These are phyloP conservation scores for Ajuga reptans DNA, from an alignment of 305 asterid genomes.

Conservation along the genomic window DNA sequence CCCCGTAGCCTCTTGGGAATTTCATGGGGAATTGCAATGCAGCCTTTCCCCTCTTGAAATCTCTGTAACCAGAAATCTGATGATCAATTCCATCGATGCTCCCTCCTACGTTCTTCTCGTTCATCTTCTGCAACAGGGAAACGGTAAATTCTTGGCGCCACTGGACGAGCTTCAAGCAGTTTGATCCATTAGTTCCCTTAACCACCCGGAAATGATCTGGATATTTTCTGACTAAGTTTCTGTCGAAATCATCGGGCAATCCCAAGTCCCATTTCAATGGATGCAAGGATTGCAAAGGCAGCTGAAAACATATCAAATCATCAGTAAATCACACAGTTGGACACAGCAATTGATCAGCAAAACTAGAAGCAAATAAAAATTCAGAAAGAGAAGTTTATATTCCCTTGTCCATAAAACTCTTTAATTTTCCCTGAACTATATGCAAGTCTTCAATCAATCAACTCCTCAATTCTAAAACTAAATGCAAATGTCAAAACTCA, in stretches of 20 bases:
- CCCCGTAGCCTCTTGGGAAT: constrained; percentile 90
- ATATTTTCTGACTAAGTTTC: constrained; percentile 41
- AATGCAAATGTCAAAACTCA: not conserved
- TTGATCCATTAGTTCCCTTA: constrained; percentile 51
- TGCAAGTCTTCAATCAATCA: not conserved
- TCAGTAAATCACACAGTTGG: not conserved
- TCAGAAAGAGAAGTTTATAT: not conserved
- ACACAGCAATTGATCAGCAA: not conserved
- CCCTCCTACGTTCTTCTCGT: constrained; percentile 35
- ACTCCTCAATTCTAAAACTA: not conserved
- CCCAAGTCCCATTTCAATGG: constrained; percentile 91
- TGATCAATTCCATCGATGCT: constrained; percentile 12
- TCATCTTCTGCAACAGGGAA: constrained; percentile 67
- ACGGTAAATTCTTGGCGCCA: constrained; percentile 69
- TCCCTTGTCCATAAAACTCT: too few species aligned
- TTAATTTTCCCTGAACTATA: too few species aligned
- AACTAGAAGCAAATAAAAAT: not conserved
- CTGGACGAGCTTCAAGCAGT: constrained; percentile 53
- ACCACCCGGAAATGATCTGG: constrained; percentile 60
- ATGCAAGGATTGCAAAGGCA: constrained; percentile 59
- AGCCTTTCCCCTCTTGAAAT: constrained; percentile 67
- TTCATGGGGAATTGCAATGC: constrained; percentile 82
- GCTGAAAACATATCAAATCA: constrained; percentile 31
- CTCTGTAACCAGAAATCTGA: constrained; percentile 32
- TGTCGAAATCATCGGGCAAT: constrained; percentile 69